phyloP scores from a whole-genome alignment of 257 asterid genomes.

The Apocynum venetum region DNA sequence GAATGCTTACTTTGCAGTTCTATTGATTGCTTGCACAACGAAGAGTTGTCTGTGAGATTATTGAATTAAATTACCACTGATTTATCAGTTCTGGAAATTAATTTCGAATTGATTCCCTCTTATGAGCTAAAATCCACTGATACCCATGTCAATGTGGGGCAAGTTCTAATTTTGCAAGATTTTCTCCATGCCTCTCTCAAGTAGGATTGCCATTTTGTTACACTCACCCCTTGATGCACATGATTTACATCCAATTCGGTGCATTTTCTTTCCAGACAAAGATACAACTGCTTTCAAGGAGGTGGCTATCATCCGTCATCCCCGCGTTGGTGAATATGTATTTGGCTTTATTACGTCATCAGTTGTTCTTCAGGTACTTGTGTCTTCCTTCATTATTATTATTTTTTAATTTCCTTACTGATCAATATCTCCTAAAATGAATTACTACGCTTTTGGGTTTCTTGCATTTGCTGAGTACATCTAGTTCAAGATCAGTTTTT shows the following conservation, averaged over 20 bases:
- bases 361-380: slow-evolving; percentile 74
- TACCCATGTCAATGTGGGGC: background rate
- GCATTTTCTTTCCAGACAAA: slow-evolving; percentile 47
- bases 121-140: background rate
- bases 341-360: slow-evolving; percentile 85
- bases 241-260: slow-evolving; percentile 11
- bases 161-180: slow-evolving; percentile 2
- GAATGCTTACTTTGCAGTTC: background rate
- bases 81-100: background rate
- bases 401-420: background rate
- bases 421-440: background rate
- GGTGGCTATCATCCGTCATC: slow-evolving; percentile 88
- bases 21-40: background rate
- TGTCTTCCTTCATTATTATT: slow-evolving; percentile 4
- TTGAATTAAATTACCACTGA: background rate
- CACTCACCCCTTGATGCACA: slow-evolving; percentile 6
- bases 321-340: slow-evolving; percentile 94
- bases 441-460: background rate
- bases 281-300: slow-evolving; percentile 93
- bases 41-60: background rate
- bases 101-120: background rate
- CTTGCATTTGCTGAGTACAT: background rate
- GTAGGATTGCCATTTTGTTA: background rate
- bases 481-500: background rate
- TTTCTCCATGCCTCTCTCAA: background rate